Base-by-base conservation (phyloP, 139 green algal genomes). In the Monoraphidium neglectum region DNA sequence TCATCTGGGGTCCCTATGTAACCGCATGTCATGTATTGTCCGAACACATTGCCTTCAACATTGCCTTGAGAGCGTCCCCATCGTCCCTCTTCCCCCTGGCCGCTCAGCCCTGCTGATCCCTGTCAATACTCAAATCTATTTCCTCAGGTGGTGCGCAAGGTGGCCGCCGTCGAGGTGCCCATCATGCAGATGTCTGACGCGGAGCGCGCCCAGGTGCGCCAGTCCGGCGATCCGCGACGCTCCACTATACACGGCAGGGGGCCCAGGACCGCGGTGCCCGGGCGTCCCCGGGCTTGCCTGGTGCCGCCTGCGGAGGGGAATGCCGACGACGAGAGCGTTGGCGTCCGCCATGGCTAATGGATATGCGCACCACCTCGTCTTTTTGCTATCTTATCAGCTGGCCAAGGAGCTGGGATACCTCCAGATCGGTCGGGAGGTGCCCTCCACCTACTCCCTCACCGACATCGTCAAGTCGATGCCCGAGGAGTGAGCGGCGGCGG, bases 381-480 rank as follows among this genome's bases (percentile, higher is more conserved):
- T 40, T 1, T 65, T 5, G 3, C 32, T 4, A 47, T n/a, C n/a
- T n/a, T n/a, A n/a, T n/a, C n/a, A n/a, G n/a, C 10, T 92, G 18
- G 86, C 87, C 1, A 40, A 88, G 68, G 37, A 96, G 69, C 78
- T 92, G 74, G 94, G 95, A 33, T 98, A 94, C 87, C 66, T 79
- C n/a, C 82, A 62, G 13, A 96, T 98, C 71, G 95, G 92, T 30
- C 86, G 88, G 54, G 90, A 96, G 70, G 78, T 99, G 59, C 95
- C 95, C 10, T 84, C 95, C 26, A 68, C 70, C 26, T 88, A 98
- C 8, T 91, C 88, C 0, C 84, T 99, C 13, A 86, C 80, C 1
- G 79, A 97, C 40, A 90, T 99, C 46, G 90, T 97, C 46, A 88
- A 92, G 76, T 85, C 84, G 18, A 83, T 99, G 78, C 95, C 95